Evolutionary conservation across 352 stramenopile genomes (phyloP).

Genomic region (Globisporangium viniferum): DNA sequence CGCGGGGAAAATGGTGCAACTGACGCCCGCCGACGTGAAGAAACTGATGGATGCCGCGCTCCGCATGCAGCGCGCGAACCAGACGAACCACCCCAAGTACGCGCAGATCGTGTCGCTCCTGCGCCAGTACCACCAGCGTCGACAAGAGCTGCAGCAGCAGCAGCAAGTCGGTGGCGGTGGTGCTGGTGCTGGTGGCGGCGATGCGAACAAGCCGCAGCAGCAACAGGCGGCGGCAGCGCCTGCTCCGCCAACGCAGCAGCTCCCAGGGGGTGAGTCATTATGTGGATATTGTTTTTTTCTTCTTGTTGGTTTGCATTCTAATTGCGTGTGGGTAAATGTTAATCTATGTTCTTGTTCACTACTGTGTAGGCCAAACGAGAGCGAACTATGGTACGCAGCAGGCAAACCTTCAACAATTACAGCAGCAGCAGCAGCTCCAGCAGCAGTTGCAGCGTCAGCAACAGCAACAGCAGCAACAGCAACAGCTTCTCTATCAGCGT

Average conservation of each 20-base stretch:
- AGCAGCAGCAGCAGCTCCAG: conserved; percentile 17
- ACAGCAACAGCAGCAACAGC: conserved; percentile 27
- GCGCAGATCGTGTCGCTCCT: conserved; percentile 77
- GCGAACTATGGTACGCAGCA: background rate
- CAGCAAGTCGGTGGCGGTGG: conserved; percentile 17
- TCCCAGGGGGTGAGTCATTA: background rate
- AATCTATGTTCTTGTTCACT: background rate
- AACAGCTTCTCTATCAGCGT: conserved; percentile 28
- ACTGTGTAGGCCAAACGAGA: conserved; percentile 1
- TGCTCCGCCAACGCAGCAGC: background rate
- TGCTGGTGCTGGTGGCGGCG: background rate
- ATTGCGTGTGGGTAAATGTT: background rate
- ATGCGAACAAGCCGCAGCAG: conserved; percentile 2
- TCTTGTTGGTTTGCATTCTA: background rate
- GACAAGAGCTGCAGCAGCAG: conserved; percentile 23
- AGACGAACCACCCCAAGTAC: conserved; percentile 83
- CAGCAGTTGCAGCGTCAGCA: conserved; percentile 20
- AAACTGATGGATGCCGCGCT: conserved; percentile 84
- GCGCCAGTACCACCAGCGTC: conserved; percentile 67
- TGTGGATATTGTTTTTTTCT: background rate
- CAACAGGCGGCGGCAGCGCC: background rate
- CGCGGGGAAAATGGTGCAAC: conserved; percentile 21
- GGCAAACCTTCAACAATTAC: background rate
- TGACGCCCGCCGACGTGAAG: conserved; percentile 69
- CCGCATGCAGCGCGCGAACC: conserved; percentile 73